Conservation (phyloP, 116 monocot genomes). For the Posidonia oceanica region DNA sequence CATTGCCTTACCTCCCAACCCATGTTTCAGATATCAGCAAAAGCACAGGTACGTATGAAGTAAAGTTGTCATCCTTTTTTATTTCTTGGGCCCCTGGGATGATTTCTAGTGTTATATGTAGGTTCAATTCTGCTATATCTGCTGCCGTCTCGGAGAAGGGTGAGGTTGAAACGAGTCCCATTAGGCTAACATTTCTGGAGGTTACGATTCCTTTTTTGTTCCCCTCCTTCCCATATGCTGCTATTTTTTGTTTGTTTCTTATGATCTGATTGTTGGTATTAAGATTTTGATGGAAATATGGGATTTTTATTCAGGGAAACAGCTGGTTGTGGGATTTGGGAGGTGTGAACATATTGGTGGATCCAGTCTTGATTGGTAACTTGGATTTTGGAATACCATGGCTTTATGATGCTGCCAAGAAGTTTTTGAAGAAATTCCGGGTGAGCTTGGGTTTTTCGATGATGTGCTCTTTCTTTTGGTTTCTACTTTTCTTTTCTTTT, state of each 20-base stretch:
- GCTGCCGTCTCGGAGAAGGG: slow-evolving; percentile 4
- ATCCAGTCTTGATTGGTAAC: slow-evolving; percentile 87
- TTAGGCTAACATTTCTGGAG: slow-evolving; percentile 79
- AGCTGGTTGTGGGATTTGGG: slow-evolving; percentile 88
- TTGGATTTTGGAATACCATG: slow-evolving; percentile 88
- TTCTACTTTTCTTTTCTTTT: background rate
- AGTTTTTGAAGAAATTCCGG: slow-evolving; percentile 38
- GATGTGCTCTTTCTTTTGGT: background rate
- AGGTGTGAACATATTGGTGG: slow-evolving; percentile 65
- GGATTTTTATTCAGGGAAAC: slow-evolving; percentile 40
- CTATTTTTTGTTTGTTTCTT: background rate
- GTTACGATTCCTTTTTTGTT: slow-evolving; percentile 7
- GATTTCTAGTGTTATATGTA: background rate
- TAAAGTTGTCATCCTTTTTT: background rate
- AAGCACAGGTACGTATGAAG: background rate
- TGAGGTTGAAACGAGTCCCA: slow-evolving; percentile 2
- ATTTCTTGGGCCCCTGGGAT: background rate
- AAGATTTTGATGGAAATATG: background rate
- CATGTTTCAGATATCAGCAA: background rate
- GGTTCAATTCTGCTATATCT: background rate
- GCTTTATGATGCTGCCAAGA: slow-evolving; percentile 87
- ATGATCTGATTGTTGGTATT: background rate
- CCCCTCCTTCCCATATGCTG: no score
- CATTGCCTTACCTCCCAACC: no score
- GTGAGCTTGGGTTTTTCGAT: slow-evolving; percentile 16